Evolutionary conservation across 441 rosid genomes (phyloP), one percentile per base, ranked within the genome.

Genomic region (Gossypium gossypioides): DNA sequence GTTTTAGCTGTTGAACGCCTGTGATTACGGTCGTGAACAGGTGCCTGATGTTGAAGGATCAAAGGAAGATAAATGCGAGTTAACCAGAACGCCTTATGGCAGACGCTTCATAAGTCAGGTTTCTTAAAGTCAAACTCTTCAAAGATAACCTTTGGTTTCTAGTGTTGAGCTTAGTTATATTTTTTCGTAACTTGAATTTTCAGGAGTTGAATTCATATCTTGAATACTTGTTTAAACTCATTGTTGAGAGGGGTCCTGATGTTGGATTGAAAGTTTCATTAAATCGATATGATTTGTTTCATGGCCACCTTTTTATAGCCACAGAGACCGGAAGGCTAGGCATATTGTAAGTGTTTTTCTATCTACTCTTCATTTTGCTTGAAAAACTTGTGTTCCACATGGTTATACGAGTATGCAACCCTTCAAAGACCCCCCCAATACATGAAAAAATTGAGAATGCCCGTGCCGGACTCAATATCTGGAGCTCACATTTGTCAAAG

Each of bases 11-110:
- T 48, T 48, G 22, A 66, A 65, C 34, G 54, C 55, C 34, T 65
- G 34, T 65, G 34, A 65, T 65, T 44, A 2, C 48, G 68, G 51
- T 37, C 40, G 22, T 63, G 16, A 21, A 71, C 76, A 91, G 94
- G 87, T 93, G 54, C 96, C 97, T 69, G 87, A 85, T 52, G 84
- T 81, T 6, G 88, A 89, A 81, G 79, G 84, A 66, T 83, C 84
- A 2, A 79, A 75, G 9, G 83, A 80, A 75, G 21, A 56, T 32
- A 75, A 68, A 57, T 91, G 95, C 51, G 71, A 88, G 69, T 91
- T 90, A 60, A 93, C 96, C 1, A 86, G 96, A 79, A 90, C 93
- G 24, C 88, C 96, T 0, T 89, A 91, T 22, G 96, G 93, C 1
- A 78, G 86, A 75, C 89, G 78, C 27, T 93, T 93, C 71, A 85